Evolutionary conservation across 805 yeast genomes (phyloP).

Genomic region (Candida oleophila): DNA sequence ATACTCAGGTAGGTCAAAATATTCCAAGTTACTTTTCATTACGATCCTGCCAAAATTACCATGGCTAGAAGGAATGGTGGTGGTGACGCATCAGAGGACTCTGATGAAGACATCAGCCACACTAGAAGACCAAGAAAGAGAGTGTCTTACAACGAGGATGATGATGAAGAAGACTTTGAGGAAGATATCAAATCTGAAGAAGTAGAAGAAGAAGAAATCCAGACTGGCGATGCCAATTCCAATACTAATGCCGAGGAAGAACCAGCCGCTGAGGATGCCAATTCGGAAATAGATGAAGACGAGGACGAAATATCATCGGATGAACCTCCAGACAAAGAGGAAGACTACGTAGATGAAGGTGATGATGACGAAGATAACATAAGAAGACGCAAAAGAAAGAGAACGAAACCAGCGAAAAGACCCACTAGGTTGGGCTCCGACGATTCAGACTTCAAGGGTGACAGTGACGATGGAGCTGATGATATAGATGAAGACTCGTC

Average conservation of each 20-base stretch:
- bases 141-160: constrained; percentile 12
- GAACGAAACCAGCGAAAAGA: constrained; percentile 1
- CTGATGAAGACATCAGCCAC: constrained; percentile 1
- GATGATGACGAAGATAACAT: constrained; percentile 19
- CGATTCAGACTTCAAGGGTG: constrained; percentile 21
- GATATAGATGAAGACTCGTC: constrained; percentile 5
- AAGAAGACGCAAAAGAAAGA: constrained; percentile 16
- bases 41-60: constrained; percentile 3
- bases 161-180: constrained; percentile 14
- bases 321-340: constrained; percentile 12
- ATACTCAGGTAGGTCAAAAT: neutral
- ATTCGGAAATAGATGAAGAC: constrained; percentile 7
- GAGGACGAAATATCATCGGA: constrained; percentile 11
- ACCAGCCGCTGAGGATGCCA: constrained; percentile 9
- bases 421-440: constrained; percentile 15
- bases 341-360: constrained; percentile 17
- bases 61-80: constrained; percentile 6
- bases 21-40: constrained; percentile 3
- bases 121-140: constrained; percentile 4
- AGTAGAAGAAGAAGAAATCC: constrained; percentile 27
- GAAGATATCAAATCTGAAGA: constrained; percentile 17
- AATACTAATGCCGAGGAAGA: neutral
- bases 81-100: neutral
- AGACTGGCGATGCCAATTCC: constrained; percentile 20
- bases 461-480: constrained; percentile 10